Evolutionary conservation across 768 basidiomycete species (phyloP).

Genomic region (Ramaria sp.): DNA sequence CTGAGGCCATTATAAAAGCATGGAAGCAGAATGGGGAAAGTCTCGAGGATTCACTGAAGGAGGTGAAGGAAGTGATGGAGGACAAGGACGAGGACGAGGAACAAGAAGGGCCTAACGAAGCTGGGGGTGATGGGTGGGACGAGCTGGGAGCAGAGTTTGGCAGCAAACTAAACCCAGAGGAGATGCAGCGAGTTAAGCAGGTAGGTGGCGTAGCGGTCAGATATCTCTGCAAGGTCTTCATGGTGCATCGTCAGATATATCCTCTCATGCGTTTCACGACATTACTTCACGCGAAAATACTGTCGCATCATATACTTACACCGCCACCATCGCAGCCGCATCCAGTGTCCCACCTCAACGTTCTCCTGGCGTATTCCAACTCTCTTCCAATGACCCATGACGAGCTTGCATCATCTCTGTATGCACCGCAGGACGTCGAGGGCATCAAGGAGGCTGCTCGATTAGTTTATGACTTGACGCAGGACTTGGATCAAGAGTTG

Average conservation of each 20-base stretch:
- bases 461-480: conserved; percentile 27
- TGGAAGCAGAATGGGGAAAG: conserved; percentile 45
- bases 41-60: conserved; percentile 49
- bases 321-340: conserved; percentile 12
- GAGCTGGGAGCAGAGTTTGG: conserved; percentile 45
- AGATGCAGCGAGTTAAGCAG: conserved; percentile 33
- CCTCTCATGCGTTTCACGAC: conserved; percentile 47
- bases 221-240: background rate
- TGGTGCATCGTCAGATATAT: conserved; percentile 34
- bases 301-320: conserved; percentile 34
- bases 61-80: conserved; percentile 43
- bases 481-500: conserved; percentile 25
- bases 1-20: conserved; percentile 41
- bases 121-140: conserved; percentile 49
- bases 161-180: conserved; percentile 34
- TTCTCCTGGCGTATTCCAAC: conserved; percentile 39
- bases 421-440: conserved; percentile 46
- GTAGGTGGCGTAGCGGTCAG: background rate
- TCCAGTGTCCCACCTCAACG: conserved; percentile 33
- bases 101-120: conserved; percentile 25
- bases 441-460: conserved; percentile 31
- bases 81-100: conserved; percentile 24
- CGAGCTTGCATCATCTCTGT: conserved; percentile 56
- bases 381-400: conserved; percentile 46
- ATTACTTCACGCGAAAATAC: conserved; percentile 52